Evolutionary conservation across 768 basidiomycete species (phyloP).

Genomic region (Tulasnella sp.): DNA sequence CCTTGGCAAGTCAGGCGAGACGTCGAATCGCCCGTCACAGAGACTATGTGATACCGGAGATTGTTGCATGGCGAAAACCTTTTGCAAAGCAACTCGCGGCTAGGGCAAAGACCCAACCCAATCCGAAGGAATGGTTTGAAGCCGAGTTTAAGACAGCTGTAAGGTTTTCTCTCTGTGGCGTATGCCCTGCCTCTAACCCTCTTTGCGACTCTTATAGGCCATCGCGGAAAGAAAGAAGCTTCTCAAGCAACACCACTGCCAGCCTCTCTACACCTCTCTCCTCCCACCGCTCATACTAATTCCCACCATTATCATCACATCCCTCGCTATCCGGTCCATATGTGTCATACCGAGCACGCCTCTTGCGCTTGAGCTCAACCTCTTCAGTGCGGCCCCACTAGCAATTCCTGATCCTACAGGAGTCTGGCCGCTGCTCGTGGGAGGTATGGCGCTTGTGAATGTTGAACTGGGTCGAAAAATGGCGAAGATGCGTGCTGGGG

Average conservation of each 20-base stretch:
- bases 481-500: constrained; percentile 2
- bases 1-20: not conserved
- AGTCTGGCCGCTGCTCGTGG: constrained; percentile 1
- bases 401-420: constrained; percentile 4
- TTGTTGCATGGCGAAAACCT: constrained; percentile 10
- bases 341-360: constrained; percentile 9
- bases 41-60: constrained; percentile 13
- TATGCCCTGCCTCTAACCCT: not conserved
- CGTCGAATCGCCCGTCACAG: constrained; percentile 9
- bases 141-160: constrained; percentile 12
- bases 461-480: constrained; percentile 3
- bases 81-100: constrained; percentile 10
- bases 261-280: constrained; percentile 1
- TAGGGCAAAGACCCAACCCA: constrained; percentile 6
- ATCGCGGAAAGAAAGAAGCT: constrained; percentile 6
- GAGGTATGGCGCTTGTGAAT: not conserved
- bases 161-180: not conserved
- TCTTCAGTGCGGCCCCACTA: constrained; percentile 7
- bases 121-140: constrained; percentile 14
- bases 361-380: not conserved
- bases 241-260: constrained; percentile 9
- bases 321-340: constrained; percentile 4
- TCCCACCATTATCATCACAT: constrained; percentile 12
- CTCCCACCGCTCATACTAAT: not conserved
- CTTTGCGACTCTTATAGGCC: not conserved